Conservation (phyloP, 306 rosid species). For the barrel medic (Medicago truncatula) region MtrunA17r5.0-ANR NC_053048.1:4259501-4260000, state of each 20-base stretch:
- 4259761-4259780: conserved; percentile 73
- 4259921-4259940: conserved; percentile 99
- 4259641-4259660: too few relatives aligned
- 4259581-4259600: too few relatives aligned
- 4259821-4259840: conserved; percentile 77
- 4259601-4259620: too few relatives aligned
- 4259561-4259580: too few relatives aligned
- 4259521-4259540: too few relatives aligned
- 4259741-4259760: conserved; percentile 92
- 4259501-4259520: too few relatives aligned
- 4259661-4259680: too few relatives aligned
- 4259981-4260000: background rate
- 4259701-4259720: background rate
- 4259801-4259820: conserved; percentile 95
- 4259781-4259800: conserved; percentile 91
- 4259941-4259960: conserved; percentile 50
- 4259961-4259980: background rate
- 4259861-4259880: conserved; percentile 72
- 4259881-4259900: conserved; percentile 90
- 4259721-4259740: conserved; percentile 49
- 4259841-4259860: conserved; percentile 91
- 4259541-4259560: too few relatives aligned
- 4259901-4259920: conserved; percentile 96
- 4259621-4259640: too few relatives aligned
- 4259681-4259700: conserved; percentile 24